Evolutionary conservation across 305 asterid genomes (phyloP).

Genomic region (Fraxinus sp.): DNA sequence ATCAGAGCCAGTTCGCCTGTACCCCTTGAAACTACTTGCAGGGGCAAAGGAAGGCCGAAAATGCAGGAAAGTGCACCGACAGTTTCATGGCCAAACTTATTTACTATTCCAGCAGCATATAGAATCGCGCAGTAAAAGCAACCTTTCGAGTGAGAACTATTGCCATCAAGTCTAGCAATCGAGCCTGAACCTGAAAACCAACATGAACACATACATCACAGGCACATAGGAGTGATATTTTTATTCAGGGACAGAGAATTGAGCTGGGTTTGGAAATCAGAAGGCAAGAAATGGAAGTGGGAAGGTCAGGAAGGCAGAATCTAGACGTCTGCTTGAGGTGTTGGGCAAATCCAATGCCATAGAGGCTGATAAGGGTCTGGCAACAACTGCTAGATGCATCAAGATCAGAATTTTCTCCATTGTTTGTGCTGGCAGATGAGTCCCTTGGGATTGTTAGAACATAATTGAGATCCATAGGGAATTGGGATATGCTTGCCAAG

Average conservation of each 20-base stretch:
- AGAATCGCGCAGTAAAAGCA: conserved; percentile 47
- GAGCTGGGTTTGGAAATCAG: conserved; percentile 45
- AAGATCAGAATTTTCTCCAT: background rate
- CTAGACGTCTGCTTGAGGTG: conserved; percentile 41
- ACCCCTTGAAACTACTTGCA: no score
- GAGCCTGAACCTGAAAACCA: conserved; percentile 48
- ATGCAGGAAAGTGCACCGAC: no score
- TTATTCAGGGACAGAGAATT: conserved; percentile 30
- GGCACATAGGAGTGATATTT: conserved; percentile 36
- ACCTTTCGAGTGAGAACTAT: conserved; percentile 40
- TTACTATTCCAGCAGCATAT: no score
- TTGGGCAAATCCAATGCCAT: conserved; percentile 49
- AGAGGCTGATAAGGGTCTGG: conserved; percentile 58
- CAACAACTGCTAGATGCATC: conserved; percentile 36
- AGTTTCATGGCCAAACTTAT: no score
- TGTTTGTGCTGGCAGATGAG: conserved; percentile 43
- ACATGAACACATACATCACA: conserved; percentile 56
- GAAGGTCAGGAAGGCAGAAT: conserved; percentile 44
- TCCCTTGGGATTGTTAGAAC: conserved; percentile 53
- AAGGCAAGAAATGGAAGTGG: conserved; percentile 50
- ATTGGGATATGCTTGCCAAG: conserved; percentile 26
- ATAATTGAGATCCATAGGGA: conserved; percentile 47
- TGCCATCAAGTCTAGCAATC: conserved; percentile 28
- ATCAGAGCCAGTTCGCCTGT: no score
- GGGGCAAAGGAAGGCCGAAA: no score